These are phyloP conservation scores for Cenchrus americanus DNA, from an alignment of 176 grass and related monocot species.

Conservation along the genomic window DNA sequence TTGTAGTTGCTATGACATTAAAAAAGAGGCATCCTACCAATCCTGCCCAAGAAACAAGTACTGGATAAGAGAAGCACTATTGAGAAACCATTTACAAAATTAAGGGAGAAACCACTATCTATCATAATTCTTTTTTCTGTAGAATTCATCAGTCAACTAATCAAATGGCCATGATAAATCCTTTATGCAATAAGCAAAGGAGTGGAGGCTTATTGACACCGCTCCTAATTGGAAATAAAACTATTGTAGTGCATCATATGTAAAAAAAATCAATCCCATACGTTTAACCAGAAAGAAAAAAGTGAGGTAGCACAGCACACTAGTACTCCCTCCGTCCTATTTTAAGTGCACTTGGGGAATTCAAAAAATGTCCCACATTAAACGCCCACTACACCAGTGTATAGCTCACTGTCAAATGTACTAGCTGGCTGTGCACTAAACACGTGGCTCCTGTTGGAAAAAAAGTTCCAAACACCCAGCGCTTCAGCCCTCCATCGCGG, in stretches of 20 bases:
- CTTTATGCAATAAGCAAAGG: constrained; percentile 1
- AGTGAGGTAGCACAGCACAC: not conserved
- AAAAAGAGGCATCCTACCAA: constrained; percentile 72
- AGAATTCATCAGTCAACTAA: constrained; percentile 14
- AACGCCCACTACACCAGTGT: too few relatives aligned
- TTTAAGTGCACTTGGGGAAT: too few relatives aligned
- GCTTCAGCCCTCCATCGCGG: too few relatives aligned
- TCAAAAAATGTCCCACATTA: too few relatives aligned
- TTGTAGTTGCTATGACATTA: constrained; percentile 87
- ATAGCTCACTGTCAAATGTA: too few relatives aligned
- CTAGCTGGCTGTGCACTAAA: too few relatives aligned
- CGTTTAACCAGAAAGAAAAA: constrained; percentile 17
- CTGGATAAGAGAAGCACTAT: not conserved
- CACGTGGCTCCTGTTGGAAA: too few relatives aligned
- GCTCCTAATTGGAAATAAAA: constrained; percentile 14
- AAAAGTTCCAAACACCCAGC: too few relatives aligned
- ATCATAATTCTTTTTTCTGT: constrained; percentile 13
- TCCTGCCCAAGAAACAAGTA: constrained; percentile 55
- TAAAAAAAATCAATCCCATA: not conserved
- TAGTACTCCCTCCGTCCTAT: not conserved
- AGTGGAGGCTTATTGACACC: not conserved
- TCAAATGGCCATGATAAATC: constrained; percentile 28
- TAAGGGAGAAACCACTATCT: not conserved
- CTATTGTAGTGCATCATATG: constrained; percentile 18
- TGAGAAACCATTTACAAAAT: constrained; percentile 21